Base-by-base conservation (phyloP, 176 grass and related monocot genomes). In the Tillandsia fasciculata region DNA sequence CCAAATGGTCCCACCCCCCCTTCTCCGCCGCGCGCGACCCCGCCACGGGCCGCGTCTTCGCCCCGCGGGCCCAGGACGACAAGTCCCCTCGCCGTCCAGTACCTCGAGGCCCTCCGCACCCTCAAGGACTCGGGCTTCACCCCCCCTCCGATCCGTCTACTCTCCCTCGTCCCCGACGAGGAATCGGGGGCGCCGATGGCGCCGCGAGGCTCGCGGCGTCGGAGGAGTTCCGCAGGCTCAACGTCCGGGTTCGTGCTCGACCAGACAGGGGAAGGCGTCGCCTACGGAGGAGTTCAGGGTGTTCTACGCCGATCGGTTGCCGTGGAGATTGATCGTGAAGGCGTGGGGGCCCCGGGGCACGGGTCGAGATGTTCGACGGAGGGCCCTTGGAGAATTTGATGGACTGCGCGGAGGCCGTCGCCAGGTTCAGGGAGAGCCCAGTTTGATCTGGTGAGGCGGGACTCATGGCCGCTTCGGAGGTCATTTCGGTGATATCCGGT, bases 61-160 rank as follows among this genome's bases (percentile, higher is more conserved):
- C 83, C 1, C 88, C n/a, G 93, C 23, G 89, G 88, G 83, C 93
- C 12, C 93, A 96, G 78, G 88, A 92, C 53, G 93, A 96, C 72
- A 96, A 96, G 83, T 96, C 77, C 83, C 80, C n/a, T 96, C 51
- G 88, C 93, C 26, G 42, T 96, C 80, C 89, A 92, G 79, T 92
- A 96, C 84, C 74, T 96, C 17, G 93, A 96, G 81, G 93, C 89
- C 14, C 78, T 96, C 53, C 81, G 89, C n/a, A 85, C 66, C 47
- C 84, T 92, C 57, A 81, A 23, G 6, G 80, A 29, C 1, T 78
- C 93, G 10, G 76, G 86, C 12, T 96, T 92, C 77, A 56, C 51
- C 3, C 93, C 93, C 48, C 26, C n/a, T 77, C 1, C 81, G 88
- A 66, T 91, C 88, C 64, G 14, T 96, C 76, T 88, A 96, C 77